A percentile compares a stretch with the other conserved stretches of the same genome.
Evolutionary conservation across 805 yeast species (phyloP).

Genomic region (Candida vaughaniae): DNA sequence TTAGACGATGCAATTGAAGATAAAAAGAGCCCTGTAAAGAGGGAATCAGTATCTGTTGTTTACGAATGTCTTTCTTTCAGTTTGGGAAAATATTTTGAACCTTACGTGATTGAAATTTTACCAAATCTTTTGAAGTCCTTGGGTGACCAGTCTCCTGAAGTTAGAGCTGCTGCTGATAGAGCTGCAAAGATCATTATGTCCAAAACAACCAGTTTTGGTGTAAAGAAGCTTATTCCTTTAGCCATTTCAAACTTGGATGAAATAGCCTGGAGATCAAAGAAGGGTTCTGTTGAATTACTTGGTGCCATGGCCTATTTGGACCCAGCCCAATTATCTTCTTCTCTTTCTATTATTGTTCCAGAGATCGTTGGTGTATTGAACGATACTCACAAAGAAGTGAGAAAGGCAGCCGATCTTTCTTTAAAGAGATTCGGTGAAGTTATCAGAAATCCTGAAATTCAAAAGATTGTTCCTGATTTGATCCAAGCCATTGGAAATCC

Average conservation of each 20-base stretch:
- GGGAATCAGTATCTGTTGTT: slow-evolving; percentile 87
- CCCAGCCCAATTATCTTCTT: slow-evolving; percentile 88
- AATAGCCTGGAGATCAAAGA: slow-evolving; percentile 92
- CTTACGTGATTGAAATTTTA: slow-evolving; percentile 85
- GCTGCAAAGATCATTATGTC: slow-evolving; percentile 90
- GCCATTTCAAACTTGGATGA: slow-evolving; percentile 85
- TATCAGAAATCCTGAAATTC: slow-evolving; percentile 95
- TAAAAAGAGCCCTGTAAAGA: slow-evolving; percentile 64
- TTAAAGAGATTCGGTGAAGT: slow-evolving; percentile 94
- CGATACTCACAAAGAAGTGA: slow-evolving; percentile 94
- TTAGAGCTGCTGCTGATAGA: slow-evolving; percentile 81
- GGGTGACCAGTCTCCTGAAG: slow-evolving; percentile 85
- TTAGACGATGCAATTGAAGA: slow-evolving; percentile 86
- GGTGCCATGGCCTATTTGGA: slow-evolving; percentile 98
- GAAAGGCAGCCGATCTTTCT: slow-evolving; percentile 90
- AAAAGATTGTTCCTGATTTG: slow-evolving; percentile 80
- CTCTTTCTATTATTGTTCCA: slow-evolving; percentile 88
- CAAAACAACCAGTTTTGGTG: slow-evolving; percentile 88
- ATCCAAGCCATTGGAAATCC: slow-evolving; percentile 96
- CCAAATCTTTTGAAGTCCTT: slow-evolving; percentile 77
- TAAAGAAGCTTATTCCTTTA: slow-evolving; percentile 84
- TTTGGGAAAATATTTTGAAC: slow-evolving; percentile 81
- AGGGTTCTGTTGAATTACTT: slow-evolving; percentile 91
- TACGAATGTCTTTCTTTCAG: slow-evolving; percentile 81
- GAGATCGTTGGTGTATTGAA: slow-evolving; percentile 93